Base-by-base conservation (phyloP, 2,329 filamentous ascomycete species). In the Pestalotiopsis sp. region DNA sequence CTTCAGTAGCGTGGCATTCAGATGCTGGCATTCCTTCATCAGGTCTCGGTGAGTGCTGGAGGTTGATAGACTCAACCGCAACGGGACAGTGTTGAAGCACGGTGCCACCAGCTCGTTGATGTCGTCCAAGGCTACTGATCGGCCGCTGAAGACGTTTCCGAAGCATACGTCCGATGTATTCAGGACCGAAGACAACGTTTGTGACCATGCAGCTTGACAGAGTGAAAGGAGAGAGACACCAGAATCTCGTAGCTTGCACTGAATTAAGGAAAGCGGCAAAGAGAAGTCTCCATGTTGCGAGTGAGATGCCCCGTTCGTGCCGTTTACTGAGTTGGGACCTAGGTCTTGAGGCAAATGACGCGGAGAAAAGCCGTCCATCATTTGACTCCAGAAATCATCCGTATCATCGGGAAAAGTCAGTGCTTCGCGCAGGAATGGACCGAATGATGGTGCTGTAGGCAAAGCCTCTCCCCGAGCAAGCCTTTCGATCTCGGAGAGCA, bases 1-100 rank as follows among this genome's bases (percentile, higher is more conserved):
- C 0, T 85, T 82, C 20, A 95, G 73, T 2, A 89, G 79, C 0
- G 89, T 83, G 0, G 87, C 80, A 73, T 92, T 94, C 30, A 88
- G 76, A 0, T 79, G 78, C 64, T 94, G 91, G 2, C 93, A 83
- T 2, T 80, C 76, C 67, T 85, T 86, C 30, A 91, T 79, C 11
- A 94, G 75, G 4, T 89, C 85, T 0, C 83, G 73, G 67, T 90
- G 89, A 17, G 83, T 85, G 0, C 77, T 81, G 1, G 76, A 76
- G 2, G 75, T 75, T 1, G 83, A 79, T 10, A 92, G 69, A 39
- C 88, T 79, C 17, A 89, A 80, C 30, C 93, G 87, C 1, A 94
- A 75, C 0, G 94, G 94, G 13, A 97, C 80, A 0, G 94, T 97
- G 75, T 97, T 98, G 83, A 98, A 97, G 76, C 94, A 97, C 0